Base-by-base conservation (phyloP, 306 rosid genomes). In the Ammopiptanthus mongolicus region DNA sequence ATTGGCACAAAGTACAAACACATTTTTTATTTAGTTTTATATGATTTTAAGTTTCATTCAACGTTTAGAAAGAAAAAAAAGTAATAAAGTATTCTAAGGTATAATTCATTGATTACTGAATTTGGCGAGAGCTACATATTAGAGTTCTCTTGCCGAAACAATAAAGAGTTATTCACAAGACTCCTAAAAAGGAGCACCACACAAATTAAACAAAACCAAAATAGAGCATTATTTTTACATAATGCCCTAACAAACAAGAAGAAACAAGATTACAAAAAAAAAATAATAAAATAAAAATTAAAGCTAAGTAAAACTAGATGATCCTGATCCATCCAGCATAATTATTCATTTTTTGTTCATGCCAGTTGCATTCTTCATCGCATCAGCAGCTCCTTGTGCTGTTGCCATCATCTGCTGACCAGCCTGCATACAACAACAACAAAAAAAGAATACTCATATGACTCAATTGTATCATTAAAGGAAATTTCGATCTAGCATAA, bases 311-410 rank as follows among this genome's bases (percentile, higher is more conserved):
- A n/a, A 80, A 37, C 13, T 74, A n/a, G 4, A 68, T 74, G 29
- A n/a, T 75, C 37, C 29, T 5, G 77, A 61, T 50, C 33, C 17
- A 62, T 58, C 55, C 37, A 74, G 1, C 31, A 61, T 83, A 41
- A 46, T 12, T 59, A 34, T 48, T 77, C 31, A 84, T 36, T 89
- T 87, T 66, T 88, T 86, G 78, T 84, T 90, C 64, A 84, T 65
- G 48, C 91, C 93, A 46, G 88, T 85, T 14, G 92, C 90, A 78
- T 90, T 69, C 86, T 92, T 90, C 46, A 83, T 87, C 28, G 88
- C 85, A 1, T 90, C 92, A 42, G 74, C 86, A 12, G 92, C 92
- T 77, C 88, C 96, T 59, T 83, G 84, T 15, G 90, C 92, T 76
- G 78, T 41, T 7, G 86, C 86, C 81, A 47, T 61, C 69, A 88